Evolutionary conservation across 176 grass and related monocot genomes (phyloP).

Genomic region (Rhipidocladum racemiflorum): DNA sequence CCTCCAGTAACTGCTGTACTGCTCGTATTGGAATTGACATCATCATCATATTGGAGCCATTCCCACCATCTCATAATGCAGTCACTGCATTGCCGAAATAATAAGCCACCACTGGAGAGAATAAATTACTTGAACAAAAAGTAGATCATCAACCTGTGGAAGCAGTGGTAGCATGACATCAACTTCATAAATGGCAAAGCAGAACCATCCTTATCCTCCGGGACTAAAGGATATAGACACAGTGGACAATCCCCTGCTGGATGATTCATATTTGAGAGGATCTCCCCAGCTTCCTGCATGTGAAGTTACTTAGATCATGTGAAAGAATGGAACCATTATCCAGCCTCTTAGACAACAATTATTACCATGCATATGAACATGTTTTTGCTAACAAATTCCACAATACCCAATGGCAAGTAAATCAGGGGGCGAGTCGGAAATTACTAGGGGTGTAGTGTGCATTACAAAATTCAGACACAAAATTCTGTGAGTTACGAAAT

Average conservation of each 20-base stretch:
- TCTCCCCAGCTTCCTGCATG: constrained; percentile 76
- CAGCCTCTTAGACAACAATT: background rate
- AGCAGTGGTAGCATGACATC: constrained; percentile 98
- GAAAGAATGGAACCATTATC: constrained; percentile 1
- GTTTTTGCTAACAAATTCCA: background rate
- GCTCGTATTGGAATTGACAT: constrained; percentile 23
- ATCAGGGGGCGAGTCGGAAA: background rate
- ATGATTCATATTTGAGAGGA: constrained; percentile 91
- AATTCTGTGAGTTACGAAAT: no score
- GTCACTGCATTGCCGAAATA: no score
- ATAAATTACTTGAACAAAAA: no score
- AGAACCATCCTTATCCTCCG: constrained; percentile 49
- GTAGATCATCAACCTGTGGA: constrained; percentile 62
- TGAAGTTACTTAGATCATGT: constrained; percentile 31
- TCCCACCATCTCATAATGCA: constrained; percentile 85
- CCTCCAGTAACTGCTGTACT: constrained; percentile 18
- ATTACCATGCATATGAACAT: background rate
- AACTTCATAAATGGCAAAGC: constrained; percentile 86
- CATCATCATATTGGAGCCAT: constrained; percentile 67
- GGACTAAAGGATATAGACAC: constrained; percentile 79
- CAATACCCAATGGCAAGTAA: background rate
- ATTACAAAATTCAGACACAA: no score
- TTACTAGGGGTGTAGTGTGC: background rate
- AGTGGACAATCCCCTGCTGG: constrained; percentile 92
- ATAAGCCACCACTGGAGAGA: no score